These are phyloP conservation scores for Penicillium egyptiacum DNA, from an alignment of 495 filamentous ascomycete genomes.

Conservation along the genomic window DNA sequence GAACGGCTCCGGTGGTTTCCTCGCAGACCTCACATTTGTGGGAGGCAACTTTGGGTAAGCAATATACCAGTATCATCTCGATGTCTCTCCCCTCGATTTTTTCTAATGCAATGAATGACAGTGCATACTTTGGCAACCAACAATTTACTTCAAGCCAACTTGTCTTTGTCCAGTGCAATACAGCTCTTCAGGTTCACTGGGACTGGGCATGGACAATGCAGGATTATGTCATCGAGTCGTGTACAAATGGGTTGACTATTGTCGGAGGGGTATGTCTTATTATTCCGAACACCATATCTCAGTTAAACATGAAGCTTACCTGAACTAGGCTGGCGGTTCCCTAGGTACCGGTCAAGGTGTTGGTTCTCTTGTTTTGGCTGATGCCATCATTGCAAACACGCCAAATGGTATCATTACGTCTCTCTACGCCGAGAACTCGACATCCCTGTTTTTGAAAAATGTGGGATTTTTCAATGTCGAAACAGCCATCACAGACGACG, in stretches of 20 bases:
- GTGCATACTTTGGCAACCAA: slow-evolving; percentile 53
- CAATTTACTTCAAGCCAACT: slow-evolving; percentile 54
- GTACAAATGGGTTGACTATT: slow-evolving; percentile 31
- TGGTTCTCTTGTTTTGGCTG: slow-evolving; percentile 67
- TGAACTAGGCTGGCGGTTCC: slow-evolving; percentile 17
- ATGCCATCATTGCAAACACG: slow-evolving; percentile 64
- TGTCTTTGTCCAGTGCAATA: slow-evolving; percentile 49
- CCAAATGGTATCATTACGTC: slow-evolving; percentile 59
- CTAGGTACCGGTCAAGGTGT: slow-evolving; percentile 47
- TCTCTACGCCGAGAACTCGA: slow-evolving; percentile 24
- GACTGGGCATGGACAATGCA: slow-evolving; percentile 58
- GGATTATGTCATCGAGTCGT: slow-evolving; percentile 26
- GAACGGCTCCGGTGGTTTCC: slow-evolving; percentile 43
- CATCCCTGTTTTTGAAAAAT: slow-evolving; percentile 24
- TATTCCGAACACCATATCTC: too few species aligned
- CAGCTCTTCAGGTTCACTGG: slow-evolving; percentile 54
- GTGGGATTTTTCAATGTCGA: slow-evolving; percentile 17
- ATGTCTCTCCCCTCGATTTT: neutral
- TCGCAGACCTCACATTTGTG: slow-evolving; percentile 47
- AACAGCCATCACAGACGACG: slow-evolving; percentile 11
- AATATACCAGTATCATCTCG: neutral
- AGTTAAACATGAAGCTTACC: too few species aligned
- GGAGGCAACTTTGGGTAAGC: slow-evolving; percentile 39
- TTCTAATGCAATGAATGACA: neutral
- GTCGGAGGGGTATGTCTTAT: slow-evolving; percentile 16